Conservation (phyloP, 805 yeast genomes). For the Yarrowia deformans region DNA sequence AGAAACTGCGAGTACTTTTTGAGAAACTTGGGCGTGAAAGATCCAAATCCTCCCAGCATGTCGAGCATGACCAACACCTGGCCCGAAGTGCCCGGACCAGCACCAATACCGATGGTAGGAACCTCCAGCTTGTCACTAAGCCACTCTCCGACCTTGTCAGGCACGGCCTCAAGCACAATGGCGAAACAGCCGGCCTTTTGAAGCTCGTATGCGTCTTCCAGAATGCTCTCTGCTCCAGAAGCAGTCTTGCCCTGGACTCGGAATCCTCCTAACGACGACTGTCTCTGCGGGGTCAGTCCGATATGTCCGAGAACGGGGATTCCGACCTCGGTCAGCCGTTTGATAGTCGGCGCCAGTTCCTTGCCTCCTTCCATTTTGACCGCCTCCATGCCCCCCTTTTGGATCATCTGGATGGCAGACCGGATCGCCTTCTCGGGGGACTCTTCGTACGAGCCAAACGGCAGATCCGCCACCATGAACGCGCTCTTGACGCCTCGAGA, state of each 20-base stretch:
- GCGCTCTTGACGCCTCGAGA: slow-evolving; percentile 71
- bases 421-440: slow-evolving; percentile 68
- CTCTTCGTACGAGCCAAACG: slow-evolving; percentile 84
- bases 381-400: slow-evolving; percentile 65
- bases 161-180: slow-evolving; percentile 84
- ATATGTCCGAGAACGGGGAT: slow-evolving; percentile 91
- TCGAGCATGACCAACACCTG: slow-evolving; percentile 92
- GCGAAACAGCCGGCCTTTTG: slow-evolving; percentile 80
- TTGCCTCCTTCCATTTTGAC: slow-evolving; percentile 86
- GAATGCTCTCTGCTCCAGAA: slow-evolving; percentile 61
- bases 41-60: slow-evolving; percentile 69
- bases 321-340: slow-evolving; percentile 68
- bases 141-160: slow-evolving; percentile 68
- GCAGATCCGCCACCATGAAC: slow-evolving; percentile 81
- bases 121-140: slow-evolving; percentile 67
- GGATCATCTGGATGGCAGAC: slow-evolving; percentile 63
- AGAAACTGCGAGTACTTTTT: slow-evolving; percentile 67
- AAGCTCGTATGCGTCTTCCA: slow-evolving; percentile 70
- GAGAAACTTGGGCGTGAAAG: slow-evolving; percentile 72
- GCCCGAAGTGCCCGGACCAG: slow-evolving; percentile 83
- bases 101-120: slow-evolving; percentile 96
- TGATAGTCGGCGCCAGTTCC: slow-evolving; percentile 62
- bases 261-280: slow-evolving; percentile 82
- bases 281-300: slow-evolving; percentile 91
- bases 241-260: slow-evolving; percentile 77